Evolutionary conservation across 306 rosid genomes (phyloP), one percentile per base, ranked within the genome.

Genomic region (Lithocarpus polystachyus): DNA sequence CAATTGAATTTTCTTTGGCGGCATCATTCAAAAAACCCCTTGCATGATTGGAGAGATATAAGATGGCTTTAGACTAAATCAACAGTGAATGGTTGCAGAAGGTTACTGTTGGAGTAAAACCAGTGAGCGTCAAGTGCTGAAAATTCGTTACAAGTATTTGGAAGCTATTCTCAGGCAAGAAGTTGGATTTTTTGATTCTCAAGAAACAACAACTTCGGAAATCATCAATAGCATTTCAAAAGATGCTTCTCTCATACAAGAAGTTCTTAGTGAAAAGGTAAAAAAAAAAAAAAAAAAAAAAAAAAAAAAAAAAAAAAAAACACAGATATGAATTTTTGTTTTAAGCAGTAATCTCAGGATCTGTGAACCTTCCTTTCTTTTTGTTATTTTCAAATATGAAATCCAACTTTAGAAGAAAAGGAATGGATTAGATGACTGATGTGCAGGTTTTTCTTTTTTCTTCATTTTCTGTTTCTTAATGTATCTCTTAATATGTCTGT

Each of bases 61-160:
- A 67, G 72, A 18, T 33, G 52, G 52, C 52, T 67, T 45, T 35
- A 12, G 51, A 22, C 23, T 80, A 40, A 35, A 53, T 74, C 19
- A 35, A 11, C 1, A 56, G 57, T 26, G 6, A 68, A 55, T 79
- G 65, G 70, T 75, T 80, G 87, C 89, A 95, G 99, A 95, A 81
- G 99, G 99, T 3, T 92, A 89, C 57, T 95, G 99, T 68, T 95
- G 99, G 99, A 92, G 99, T 82, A 95, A 92, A 90, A 95, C 98
- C 23, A 93, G 97, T 14, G 99, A 95, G 87, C 89, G 99, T 54
- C 99, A 89, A 53, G 94, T 92, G 48, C 75, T 91, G 82, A 90
- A 84, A 82, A 91, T 95, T 84, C 92, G 98, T 2, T 91, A 90
- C 86, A 92, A 86, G 89, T 95, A 92, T 77, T 80, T 95, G 79